Conservation (phyloP, 2,329 filamentous ascomycete genomes). For the Botryosphaeria dothidea region DNA sequence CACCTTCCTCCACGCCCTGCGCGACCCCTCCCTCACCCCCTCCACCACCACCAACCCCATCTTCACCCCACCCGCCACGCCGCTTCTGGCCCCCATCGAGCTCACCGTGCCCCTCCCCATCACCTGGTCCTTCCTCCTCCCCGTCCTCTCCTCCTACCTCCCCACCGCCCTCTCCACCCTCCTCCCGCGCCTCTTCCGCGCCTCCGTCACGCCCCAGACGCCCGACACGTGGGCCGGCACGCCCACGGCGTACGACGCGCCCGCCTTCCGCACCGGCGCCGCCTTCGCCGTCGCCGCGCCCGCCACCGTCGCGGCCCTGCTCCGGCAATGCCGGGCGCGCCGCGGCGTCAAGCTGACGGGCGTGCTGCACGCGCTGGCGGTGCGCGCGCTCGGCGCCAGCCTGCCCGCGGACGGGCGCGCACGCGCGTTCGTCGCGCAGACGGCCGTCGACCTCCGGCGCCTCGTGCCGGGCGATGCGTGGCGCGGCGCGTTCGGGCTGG, state of each 20-base stretch:
- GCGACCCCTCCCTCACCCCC: slow-evolving; percentile 2
- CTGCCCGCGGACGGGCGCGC: slow-evolving; percentile 23
- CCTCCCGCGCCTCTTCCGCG: slow-evolving; percentile 32
- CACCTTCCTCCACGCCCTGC: slow-evolving; percentile 36
- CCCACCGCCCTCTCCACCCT: slow-evolving; percentile 35
- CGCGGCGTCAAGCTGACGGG: slow-evolving; percentile 43
- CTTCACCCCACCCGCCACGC: background rate
- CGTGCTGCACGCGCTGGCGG: slow-evolving; percentile 42
- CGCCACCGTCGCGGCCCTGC: slow-evolving; percentile 27
- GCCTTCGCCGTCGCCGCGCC: slow-evolving; percentile 34
- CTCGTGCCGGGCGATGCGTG: slow-evolving; percentile 30
- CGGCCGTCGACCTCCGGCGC: slow-evolving; percentile 45
- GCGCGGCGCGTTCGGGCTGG: slow-evolving; percentile 33
- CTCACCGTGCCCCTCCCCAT: slow-evolving; percentile 41
- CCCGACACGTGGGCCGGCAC: slow-evolving; percentile 38
- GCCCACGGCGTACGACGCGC: slow-evolving; percentile 29
- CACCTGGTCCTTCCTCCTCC: slow-evolving; percentile 46
- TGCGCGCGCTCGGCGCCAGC: slow-evolving; percentile 38
- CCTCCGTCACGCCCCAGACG: slow-evolving; percentile 26
- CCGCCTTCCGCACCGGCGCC: slow-evolving; percentile 32
- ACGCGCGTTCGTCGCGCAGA: slow-evolving; percentile 37
- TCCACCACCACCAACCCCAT: background rate
- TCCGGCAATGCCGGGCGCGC: slow-evolving; percentile 32
- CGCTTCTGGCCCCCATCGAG: slow-evolving; percentile 42
- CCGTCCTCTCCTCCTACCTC: slow-evolving; percentile 40